These are phyloP conservation scores for Lecanosticta acicola DNA, from an alignment of 2,329 filamentous ascomycete species.

Conservation along the genomic window DNA sequence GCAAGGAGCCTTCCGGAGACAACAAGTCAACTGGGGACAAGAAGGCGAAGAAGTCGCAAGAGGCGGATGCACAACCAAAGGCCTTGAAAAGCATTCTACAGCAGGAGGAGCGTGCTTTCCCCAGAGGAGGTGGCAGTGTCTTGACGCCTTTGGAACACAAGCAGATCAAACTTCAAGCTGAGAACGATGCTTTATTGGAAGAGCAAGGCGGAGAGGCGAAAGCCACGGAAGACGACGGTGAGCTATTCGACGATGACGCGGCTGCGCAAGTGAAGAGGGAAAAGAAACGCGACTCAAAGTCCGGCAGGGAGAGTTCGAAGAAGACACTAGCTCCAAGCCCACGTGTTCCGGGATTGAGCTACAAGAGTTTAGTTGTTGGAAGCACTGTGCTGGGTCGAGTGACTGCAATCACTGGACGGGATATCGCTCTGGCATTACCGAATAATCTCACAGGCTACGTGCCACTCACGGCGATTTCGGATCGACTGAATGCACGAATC, in stretches of 20 bases:
- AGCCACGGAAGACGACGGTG: constrained; percentile 47
- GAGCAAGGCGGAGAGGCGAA: constrained; percentile 60
- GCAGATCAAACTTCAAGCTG: constrained; percentile 91
- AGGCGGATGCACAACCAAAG: constrained; percentile 22
- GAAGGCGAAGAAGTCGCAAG: constrained; percentile 21
- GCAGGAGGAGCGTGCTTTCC: constrained; percentile 86
- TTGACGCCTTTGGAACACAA: constrained; percentile 92
- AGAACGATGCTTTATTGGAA: constrained; percentile 85
- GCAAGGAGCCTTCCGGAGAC: constrained; percentile 11
- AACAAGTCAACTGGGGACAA: constrained; percentile 14
- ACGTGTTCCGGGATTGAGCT: constrained; percentile 76
- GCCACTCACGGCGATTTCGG: constrained; percentile 85
- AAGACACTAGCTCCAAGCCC: constrained; percentile 48
- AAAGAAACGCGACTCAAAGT: constrained; percentile 36
- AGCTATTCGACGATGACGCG: constrained; percentile 39
- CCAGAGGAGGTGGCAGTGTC: constrained; percentile 83
- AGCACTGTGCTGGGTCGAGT: constrained; percentile 85
- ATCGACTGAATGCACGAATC: constrained; percentile 68
- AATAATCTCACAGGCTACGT: constrained; percentile 91
- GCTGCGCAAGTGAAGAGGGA: constrained; percentile 41
- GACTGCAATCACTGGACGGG: constrained; percentile 69
- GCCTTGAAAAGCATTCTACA: constrained; percentile 45
- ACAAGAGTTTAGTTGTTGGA: constrained; percentile 73
- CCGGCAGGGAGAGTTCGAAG: constrained; percentile 33
- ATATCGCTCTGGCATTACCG: constrained; percentile 75